Evolutionary conservation across 179 eudicot genomes (phyloP), one percentile per base, ranked within the genome.

Genomic region (Vitellaria paradoxa): DNA sequence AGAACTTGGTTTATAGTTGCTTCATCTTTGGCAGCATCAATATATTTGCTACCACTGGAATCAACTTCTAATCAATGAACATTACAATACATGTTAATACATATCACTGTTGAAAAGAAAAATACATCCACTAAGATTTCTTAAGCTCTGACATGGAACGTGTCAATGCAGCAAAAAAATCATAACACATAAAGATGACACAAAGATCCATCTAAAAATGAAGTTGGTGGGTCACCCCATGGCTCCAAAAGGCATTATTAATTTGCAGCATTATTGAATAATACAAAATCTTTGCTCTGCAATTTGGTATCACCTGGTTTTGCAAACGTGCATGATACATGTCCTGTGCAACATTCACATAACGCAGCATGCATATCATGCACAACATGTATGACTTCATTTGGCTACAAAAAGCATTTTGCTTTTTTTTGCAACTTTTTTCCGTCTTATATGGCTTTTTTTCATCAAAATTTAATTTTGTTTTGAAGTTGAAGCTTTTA

Each of bases 41-140:
- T 68, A 78, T 63, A 52, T 74, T 57, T 72, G 42, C 64, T 52
- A 64, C 52, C 76, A 61, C 47, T 15, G 24, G 67, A 64, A 23
- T 81, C 65, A 70, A 50, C 75, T 56, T 63, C 86, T 81, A 76
- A 80, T 61, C 63, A 73, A 49, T 18, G 65, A 72, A 50, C 20
- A 68, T 5, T 24, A 74, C 9, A 64, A 73, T 26, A 68, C 7
- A 7, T 45, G 53, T 73, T n/a, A 72, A 61, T 14, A 65, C 49
- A 37, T 66, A 26, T 76, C 14, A n/a, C 42, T 23, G 66, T 23
- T 23, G 37, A 62, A 23, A 11, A 68, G 62, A 13, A 76, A 55
- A 65, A 11, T 6, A 66, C 1, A 24, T n/a, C 17, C 10, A 26
- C 37, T 20, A 50, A 7, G 2, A 65, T 50, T 30, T 45, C 7